phyloP scores from a whole-genome alignment of 768 basidiomycete genomes.

The Mycena filopes region DNA sequence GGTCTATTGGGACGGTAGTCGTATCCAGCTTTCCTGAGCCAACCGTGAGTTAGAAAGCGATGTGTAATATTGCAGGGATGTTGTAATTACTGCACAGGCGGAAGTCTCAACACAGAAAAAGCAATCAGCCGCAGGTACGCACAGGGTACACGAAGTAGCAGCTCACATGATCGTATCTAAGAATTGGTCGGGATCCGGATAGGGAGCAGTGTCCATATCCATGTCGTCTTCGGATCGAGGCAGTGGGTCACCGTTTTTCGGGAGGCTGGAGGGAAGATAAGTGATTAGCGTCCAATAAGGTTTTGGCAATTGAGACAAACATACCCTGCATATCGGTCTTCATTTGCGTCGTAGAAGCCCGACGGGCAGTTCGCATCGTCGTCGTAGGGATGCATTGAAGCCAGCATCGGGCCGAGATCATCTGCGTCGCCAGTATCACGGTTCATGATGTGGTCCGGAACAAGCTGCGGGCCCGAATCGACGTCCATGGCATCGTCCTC shows the following conservation, averaged over 20 bases:
- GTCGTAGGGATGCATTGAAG: background rate
- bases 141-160: too few relatives aligned
- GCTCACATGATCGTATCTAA: too few relatives aligned
- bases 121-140: too few relatives aligned
- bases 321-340: constrained; percentile 17
- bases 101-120: too few relatives aligned
- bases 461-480: background rate
- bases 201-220: background rate
- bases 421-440: background rate
- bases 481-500: constrained; percentile 4
- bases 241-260: background rate
- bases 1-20: constrained; percentile 10
- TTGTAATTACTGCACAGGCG: background rate
- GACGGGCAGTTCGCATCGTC: background rate
- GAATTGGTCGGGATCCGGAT: too few relatives aligned
- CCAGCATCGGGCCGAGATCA: background rate
- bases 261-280: background rate
- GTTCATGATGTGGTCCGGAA: background rate
- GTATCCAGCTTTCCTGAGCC: too few relatives aligned
- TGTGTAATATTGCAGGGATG: too few relatives aligned
- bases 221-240: background rate
- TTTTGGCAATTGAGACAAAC: background rate
- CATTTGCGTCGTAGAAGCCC: background rate
- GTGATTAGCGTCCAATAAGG: background rate
- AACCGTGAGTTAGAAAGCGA: too few relatives aligned